Evolutionary conservation across 768 basidiomycete species (phyloP).

Genomic region (Boletus subparvulus): DNA sequence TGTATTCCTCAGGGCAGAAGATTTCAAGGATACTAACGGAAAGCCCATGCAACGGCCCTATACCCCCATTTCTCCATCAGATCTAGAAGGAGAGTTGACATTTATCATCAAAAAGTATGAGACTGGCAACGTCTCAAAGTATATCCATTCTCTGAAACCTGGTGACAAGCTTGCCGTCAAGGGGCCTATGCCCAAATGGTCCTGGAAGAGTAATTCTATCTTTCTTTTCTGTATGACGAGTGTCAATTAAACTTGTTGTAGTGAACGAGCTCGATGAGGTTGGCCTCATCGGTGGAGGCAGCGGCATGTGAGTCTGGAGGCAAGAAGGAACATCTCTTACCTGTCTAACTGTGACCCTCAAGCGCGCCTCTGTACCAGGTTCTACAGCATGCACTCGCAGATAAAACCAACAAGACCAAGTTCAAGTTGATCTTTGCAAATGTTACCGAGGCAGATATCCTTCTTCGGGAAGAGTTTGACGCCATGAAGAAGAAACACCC

Average conservation of each 20-base stretch:
- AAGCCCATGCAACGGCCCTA: conserved; percentile 90
- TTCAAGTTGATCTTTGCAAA: conserved; percentile 93
- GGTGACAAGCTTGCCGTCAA: conserved; percentile 86
- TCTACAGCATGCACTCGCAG: conserved; percentile 67
- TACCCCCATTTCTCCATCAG: conserved; percentile 83
- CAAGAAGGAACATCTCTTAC: background rate
- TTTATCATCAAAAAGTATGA: conserved; percentile 88
- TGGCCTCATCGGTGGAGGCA: conserved; percentile 89
- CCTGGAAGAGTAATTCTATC: conserved; percentile 64
- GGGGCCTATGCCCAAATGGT: conserved; percentile 87
- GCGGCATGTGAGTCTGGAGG: conserved; percentile 68
- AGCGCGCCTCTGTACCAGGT: conserved; percentile 87
- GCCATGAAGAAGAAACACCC: conserved; percentile 66
- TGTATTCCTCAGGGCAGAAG: conserved; percentile 73
- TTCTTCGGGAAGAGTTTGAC: conserved; percentile 78
- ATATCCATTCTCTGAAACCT: conserved; percentile 76
- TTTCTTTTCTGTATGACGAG: background rate
- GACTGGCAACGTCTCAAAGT: conserved; percentile 77
- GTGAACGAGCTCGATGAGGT: conserved; percentile 85
- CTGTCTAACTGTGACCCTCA: conserved; percentile 5
- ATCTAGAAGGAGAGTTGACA: conserved; percentile 69
- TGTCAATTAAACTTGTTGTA: conserved; percentile 29
- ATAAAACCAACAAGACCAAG: conserved; percentile 85
- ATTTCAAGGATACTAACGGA: conserved; percentile 73
- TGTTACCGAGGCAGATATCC: conserved; percentile 85